Conservation (phyloP, 345 rosid species). For the Brassica incana region DNA sequence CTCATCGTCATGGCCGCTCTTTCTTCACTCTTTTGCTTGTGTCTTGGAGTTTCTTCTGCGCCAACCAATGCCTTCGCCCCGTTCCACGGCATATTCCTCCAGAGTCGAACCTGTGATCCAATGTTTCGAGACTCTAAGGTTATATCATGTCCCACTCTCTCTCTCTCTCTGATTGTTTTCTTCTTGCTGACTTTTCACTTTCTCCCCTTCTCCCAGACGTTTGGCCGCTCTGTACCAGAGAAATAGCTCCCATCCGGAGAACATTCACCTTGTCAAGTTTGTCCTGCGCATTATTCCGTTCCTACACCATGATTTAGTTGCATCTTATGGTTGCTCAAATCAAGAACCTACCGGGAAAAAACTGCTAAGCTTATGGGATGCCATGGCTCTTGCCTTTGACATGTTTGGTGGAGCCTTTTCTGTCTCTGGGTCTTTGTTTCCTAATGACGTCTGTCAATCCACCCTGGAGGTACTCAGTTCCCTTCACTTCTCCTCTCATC, state of each 20-base stretch:
- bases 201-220: constrained; percentile 44
- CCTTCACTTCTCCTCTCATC: constrained; percentile 21
- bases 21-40: constrained; percentile 54
- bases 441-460: constrained; percentile 60
- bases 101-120: constrained; percentile 51
- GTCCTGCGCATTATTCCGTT: constrained; percentile 51
- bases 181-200: not conserved
- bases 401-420: constrained; percentile 70
- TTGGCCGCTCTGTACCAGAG: constrained; percentile 44
- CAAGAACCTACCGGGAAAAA: constrained; percentile 48
- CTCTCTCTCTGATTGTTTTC: not conserved
- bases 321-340: constrained; percentile 39
- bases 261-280: constrained; percentile 60
- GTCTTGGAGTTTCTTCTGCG: constrained; percentile 55
- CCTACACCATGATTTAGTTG: constrained; percentile 46
- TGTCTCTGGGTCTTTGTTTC: constrained; percentile 56
- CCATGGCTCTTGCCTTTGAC: constrained; percentile 52
- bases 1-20: constrained; percentile 54
- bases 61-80: constrained; percentile 41
- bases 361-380: constrained; percentile 59
- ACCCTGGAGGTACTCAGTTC: constrained; percentile 54
- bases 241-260: constrained; percentile 48
- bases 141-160: not conserved
- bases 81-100: constrained; percentile 30
- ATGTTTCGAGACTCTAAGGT: constrained; percentile 79